These are phyloP conservation scores for Dioscorea cayenensis DNA, from an alignment of 116 monocot species.

Conservation along the genomic window DNA sequence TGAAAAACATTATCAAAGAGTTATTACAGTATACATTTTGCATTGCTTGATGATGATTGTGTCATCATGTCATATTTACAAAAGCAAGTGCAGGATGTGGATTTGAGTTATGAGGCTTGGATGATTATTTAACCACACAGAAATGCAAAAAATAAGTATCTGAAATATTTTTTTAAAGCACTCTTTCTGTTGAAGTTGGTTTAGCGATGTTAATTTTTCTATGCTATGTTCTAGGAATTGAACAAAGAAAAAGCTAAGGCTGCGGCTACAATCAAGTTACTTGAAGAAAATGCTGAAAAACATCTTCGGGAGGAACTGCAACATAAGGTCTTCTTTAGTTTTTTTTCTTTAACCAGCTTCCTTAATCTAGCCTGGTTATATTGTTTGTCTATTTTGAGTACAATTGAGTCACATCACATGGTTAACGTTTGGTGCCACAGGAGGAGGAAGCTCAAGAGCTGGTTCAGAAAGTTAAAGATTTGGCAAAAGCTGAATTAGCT, in stretches of 20 bases:
- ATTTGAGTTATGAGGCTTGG: neutral
- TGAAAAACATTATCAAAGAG: too few species aligned
- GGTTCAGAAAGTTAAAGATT: constrained; percentile 55
- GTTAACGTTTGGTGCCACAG: constrained; percentile 19
- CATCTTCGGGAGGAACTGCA: constrained; percentile 70
- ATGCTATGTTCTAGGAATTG: constrained; percentile 54
- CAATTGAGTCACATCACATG: neutral
- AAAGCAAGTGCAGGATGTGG: neutral
- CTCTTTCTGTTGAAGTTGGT: neutral
- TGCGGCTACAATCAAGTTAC: constrained; percentile 53
- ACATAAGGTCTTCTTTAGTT: constrained; percentile 45
- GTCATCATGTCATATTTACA: too few species aligned
- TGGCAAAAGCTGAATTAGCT: constrained; percentile 79
- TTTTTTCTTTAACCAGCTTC: constrained; percentile 1
- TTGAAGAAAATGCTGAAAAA: constrained; percentile 86
- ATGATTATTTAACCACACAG: neutral
- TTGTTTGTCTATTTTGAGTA: neutral
- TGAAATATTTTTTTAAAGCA: neutral
- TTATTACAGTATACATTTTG: too few species aligned
- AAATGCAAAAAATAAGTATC: neutral
- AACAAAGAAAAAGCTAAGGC: constrained; percentile 80
- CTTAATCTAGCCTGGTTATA: neutral
- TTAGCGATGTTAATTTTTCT: neutral
- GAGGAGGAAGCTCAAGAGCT: constrained; percentile 57
- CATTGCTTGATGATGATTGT: too few species aligned